Evolutionary conservation across 2,329 filamentous ascomycete species (phyloP).

Genomic region (Fusarium sp.): DNA sequence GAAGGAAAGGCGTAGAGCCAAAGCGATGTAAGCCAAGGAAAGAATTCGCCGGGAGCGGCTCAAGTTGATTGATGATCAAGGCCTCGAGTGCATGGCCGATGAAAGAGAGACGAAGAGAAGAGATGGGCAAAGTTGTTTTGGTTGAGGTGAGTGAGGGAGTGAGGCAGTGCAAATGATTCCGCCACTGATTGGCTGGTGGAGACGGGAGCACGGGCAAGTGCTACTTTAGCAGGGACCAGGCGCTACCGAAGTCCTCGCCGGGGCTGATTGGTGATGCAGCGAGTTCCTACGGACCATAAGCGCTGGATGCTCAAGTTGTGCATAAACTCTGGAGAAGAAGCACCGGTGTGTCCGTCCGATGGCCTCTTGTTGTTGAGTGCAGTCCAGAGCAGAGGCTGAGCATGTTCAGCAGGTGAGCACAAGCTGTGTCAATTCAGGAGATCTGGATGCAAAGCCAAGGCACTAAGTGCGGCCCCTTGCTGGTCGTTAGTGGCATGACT

Average conservation of each 20-base stretch:
- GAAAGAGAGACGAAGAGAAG: conserved; percentile 22
- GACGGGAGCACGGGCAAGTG: not conserved
- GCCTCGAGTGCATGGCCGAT: not conserved
- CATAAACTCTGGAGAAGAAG: not conserved
- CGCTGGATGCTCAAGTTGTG: not conserved
- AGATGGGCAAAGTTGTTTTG: conserved; percentile 20
- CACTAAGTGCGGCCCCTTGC: conserved; percentile 20
- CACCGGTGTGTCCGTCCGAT: not conserved
- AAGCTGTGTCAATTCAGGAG: conserved; percentile 23
- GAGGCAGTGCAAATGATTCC: conserved; percentile 38
- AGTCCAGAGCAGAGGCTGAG: conserved; percentile 35
- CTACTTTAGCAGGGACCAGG: conserved; percentile 27
- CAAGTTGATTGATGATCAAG: conserved; percentile 3
- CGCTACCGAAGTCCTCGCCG: conserved; percentile 21
- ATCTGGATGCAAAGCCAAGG: conserved; percentile 34
- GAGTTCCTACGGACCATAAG: conserved; percentile 2
- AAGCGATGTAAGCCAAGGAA: conserved; percentile 2
- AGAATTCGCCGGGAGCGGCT: not conserved
- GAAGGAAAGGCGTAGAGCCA: conserved; percentile 7
- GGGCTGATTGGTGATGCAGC: conserved; percentile 2
- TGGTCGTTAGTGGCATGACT: conserved; percentile 29
- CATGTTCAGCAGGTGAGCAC: conserved; percentile 13
- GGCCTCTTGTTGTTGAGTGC: not conserved
- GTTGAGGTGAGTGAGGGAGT: conserved; percentile 33
- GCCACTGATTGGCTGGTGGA: conserved; percentile 24